phyloP scores from a whole-genome alignment of 208 protist genomes.

The Leishmania guyanensis region DNA sequence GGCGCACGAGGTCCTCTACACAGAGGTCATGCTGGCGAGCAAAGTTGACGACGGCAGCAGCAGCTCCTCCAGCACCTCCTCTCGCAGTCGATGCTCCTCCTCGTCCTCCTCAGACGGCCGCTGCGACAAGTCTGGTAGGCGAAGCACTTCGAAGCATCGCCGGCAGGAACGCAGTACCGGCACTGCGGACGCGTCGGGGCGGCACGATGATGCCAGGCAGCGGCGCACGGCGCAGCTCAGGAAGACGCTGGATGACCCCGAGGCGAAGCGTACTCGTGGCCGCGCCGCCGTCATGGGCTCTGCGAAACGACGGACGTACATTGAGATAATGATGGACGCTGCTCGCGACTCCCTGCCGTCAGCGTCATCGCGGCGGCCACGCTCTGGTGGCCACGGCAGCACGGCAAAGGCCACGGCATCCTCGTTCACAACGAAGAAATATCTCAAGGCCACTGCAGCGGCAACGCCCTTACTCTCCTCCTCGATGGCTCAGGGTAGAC shows the following conservation, averaged over 20 bases:
- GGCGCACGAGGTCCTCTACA: slow-evolving; percentile 33
- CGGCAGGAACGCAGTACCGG: neutral
- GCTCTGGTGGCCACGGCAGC: neutral
- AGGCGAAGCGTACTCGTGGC: slow-evolving; percentile 5
- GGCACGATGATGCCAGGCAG: neutral
- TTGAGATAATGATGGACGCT: slow-evolving; percentile 26
- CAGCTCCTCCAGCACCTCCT: neutral
- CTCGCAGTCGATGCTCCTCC: neutral
- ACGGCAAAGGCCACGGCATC: neutral
- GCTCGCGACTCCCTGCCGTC: slow-evolving; percentile 21
- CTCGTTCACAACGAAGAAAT: neutral
- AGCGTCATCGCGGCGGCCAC: neutral
- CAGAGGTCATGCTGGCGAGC: slow-evolving; percentile 13
- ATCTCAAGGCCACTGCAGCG: neutral
- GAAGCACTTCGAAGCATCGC: neutral
- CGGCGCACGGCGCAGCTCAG: neutral
- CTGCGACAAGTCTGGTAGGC: neutral
- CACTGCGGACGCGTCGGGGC: neutral
- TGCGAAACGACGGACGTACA: slow-evolving; percentile 26
- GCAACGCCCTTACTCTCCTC: too few species aligned
- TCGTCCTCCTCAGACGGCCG: neutral
- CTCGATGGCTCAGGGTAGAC: neutral
- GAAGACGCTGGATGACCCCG: neutral
- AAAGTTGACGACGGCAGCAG: neutral
- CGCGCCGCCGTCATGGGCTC: slow-evolving; percentile 31